Percentiles rank a stretch among this genome's conserved stretches.
Evolutionary conservation across 192 early-diverging fungal genomes (phyloP).

Genomic region (Backusella sp.): DNA sequence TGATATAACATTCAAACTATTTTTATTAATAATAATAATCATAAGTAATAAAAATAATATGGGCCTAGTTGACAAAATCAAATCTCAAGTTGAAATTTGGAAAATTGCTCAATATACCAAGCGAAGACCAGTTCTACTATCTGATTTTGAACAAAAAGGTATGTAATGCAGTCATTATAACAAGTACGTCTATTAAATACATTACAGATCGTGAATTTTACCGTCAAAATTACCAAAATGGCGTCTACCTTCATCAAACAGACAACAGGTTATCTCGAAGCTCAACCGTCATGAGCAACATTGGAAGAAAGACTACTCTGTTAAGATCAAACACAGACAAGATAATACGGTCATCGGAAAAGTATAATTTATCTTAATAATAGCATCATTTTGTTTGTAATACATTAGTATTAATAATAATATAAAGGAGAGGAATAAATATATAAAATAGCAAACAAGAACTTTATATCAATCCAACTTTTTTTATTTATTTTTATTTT

Average conservation of each 20-base stretch:
- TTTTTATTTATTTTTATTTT: no score
- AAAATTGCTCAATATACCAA: conserved; percentile 23
- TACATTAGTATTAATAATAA: background rate
- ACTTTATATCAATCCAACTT: background rate
- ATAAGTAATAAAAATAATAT: background rate
- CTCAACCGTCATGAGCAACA: background rate
- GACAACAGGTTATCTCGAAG: background rate
- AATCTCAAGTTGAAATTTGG: conserved; percentile 24
- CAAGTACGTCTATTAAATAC: background rate
- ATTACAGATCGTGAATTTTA: background rate
- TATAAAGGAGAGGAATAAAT: background rate
- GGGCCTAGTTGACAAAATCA: conserved; percentile 20
- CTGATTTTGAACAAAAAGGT: conserved; percentile 28
- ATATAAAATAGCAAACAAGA: background rate
- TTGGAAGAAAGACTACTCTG: background rate
- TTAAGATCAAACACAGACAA: background rate
- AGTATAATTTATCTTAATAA: background rate
- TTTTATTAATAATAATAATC: background rate
- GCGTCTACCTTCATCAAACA: background rate
- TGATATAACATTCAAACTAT: background rate
- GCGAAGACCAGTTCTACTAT: conserved; percentile 9
- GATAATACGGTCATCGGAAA: background rate
- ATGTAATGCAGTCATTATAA: background rate
- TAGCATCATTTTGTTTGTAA: background rate
- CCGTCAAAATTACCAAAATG: background rate